Evolutionary conservation across 1,284 basidiomycete genomes (phyloP).

Genomic region (Meripilus lineatus): DNA sequence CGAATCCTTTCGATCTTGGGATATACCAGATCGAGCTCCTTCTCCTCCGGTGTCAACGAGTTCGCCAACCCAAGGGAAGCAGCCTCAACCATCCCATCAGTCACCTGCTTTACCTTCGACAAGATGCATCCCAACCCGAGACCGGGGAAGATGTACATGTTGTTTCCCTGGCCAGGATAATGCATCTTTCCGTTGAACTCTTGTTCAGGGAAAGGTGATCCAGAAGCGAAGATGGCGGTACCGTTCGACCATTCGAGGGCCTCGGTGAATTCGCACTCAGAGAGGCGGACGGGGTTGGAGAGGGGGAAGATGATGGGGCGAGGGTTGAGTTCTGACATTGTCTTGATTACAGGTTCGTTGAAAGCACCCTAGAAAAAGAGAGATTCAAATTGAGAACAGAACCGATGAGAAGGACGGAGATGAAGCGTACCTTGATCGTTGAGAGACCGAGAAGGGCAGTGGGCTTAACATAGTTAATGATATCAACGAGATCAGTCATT

Average conservation of each 20-base stretch:
- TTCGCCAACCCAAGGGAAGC: slow-evolving; percentile 75
- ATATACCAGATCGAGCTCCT: slow-evolving; percentile 60
- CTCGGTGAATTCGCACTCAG: slow-evolving; percentile 83
- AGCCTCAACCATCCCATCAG: slow-evolving; percentile 80
- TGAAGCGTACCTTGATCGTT: slow-evolving; percentile 60
- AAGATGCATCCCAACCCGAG: slow-evolving; percentile 81
- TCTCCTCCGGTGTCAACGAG: slow-evolving; percentile 73
- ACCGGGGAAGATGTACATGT: slow-evolving; percentile 81
- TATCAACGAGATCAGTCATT: slow-evolving; percentile 72
- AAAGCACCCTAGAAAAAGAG: slow-evolving; percentile 60
- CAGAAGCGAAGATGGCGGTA: slow-evolving; percentile 82
- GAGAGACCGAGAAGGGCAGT: slow-evolving; percentile 91
- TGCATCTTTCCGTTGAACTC: slow-evolving; percentile 54
- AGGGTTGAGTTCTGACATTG: slow-evolving; percentile 83
- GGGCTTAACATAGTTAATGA: slow-evolving; percentile 84
- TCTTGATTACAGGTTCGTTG: slow-evolving; percentile 66
- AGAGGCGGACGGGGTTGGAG: slow-evolving; percentile 87
- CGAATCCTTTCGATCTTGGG: slow-evolving; percentile 77
- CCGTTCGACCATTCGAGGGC: slow-evolving; percentile 76
- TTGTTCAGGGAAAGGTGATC: slow-evolving; percentile 81
- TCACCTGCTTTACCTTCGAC: slow-evolving; percentile 59
- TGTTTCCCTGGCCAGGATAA: slow-evolving; percentile 90
- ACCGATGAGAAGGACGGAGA: slow-evolving; percentile 5
- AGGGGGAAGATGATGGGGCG: slow-evolving; percentile 94
- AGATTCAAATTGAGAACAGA: slow-evolving; percentile 9